A percentile compares a stretch with the other conserved stretches of the same genome.
Evolutionary conservation across 1,139 yeast genomes (phyloP).

Genomic region (Blastobotrys illinoisensis): DNA sequence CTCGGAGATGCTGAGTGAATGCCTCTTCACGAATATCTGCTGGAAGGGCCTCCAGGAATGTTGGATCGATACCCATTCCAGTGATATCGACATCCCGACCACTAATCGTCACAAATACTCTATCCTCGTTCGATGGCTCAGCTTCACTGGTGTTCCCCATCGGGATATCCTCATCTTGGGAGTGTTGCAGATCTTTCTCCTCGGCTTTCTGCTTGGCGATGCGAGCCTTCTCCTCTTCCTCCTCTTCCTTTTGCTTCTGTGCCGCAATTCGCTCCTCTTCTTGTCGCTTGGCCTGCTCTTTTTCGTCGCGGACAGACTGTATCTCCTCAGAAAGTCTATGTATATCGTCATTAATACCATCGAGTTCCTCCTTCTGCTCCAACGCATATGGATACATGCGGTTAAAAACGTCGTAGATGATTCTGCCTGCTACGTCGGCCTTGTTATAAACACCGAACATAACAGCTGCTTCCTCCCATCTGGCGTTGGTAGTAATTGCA

Average conservation of each 20-base stretch:
- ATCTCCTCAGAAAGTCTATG: conserved; percentile 28
- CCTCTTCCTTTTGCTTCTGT: conserved; percentile 30
- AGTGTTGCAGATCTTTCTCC: conserved; percentile 15
- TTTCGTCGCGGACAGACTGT: conserved; percentile 35
- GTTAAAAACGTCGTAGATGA: conserved; percentile 49
- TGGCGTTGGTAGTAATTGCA: conserved; percentile 54
- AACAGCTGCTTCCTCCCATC: conserved; percentile 63
- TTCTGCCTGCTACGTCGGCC: conserved; percentile 40
- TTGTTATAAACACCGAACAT: conserved; percentile 44
- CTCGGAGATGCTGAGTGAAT: conserved; percentile 77
- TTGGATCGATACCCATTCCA: conserved; percentile 89
- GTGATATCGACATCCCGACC: conserved; percentile 79
- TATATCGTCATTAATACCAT: conserved; percentile 27
- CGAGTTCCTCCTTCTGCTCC: conserved; percentile 34
- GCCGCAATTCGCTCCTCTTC: conserved; percentile 25
- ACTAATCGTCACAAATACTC: conserved; percentile 69
- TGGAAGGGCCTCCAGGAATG: conserved; percentile 83
- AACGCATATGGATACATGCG: conserved; percentile 29
- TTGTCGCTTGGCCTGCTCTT: conserved; percentile 33
- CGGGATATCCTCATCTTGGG: conserved; percentile 17
- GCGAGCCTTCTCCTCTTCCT: conserved; percentile 26
- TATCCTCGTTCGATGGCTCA: conserved; percentile 35
- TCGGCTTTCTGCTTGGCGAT: conserved; percentile 14
- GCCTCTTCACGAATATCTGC: conserved; percentile 94
- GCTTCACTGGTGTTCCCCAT: conserved; percentile 10